Conservation (phyloP, 805 yeast species). For the Ogataea paradorogensis region DNA sequence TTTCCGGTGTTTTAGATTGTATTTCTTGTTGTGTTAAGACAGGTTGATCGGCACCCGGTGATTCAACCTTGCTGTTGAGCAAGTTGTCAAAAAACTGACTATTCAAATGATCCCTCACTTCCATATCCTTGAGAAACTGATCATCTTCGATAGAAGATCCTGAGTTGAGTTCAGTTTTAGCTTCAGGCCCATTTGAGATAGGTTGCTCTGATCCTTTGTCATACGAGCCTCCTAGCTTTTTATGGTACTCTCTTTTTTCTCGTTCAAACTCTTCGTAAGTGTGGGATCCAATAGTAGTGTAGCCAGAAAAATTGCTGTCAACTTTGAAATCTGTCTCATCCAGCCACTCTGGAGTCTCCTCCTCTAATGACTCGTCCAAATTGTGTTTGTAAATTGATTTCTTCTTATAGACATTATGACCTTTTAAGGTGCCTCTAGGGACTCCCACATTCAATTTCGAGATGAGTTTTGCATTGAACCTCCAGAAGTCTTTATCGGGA, state of each 20-base stretch:
- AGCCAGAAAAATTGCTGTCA: slow-evolving; percentile 28
- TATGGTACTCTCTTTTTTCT: slow-evolving; percentile 26
- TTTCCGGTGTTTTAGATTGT: slow-evolving; percentile 11
- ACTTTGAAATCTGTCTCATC: slow-evolving; percentile 33
- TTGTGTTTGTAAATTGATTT: slow-evolving; percentile 1
- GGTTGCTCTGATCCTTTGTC: slow-evolving; percentile 4
- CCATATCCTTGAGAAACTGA: slow-evolving; percentile 19
- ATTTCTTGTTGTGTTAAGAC: neutral
- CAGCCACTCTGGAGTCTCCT: slow-evolving; percentile 31
- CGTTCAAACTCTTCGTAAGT: slow-evolving; percentile 31
- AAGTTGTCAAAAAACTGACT: slow-evolving; percentile 23
- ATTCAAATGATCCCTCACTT: slow-evolving; percentile 21
- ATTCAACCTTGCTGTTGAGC: slow-evolving; percentile 2
- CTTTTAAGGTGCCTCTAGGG: slow-evolving; percentile 1
- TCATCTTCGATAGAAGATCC: slow-evolving; percentile 13
- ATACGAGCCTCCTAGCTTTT: slow-evolving; percentile 16
- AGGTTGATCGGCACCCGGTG: neutral
- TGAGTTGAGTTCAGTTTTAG: neutral
- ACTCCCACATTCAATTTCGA: slow-evolving; percentile 1
- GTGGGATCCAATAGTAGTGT: slow-evolving; percentile 24
- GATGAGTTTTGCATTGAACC: slow-evolving; percentile 20
- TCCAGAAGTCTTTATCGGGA: slow-evolving; percentile 26
- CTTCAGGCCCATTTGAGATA: neutral
- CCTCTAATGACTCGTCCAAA: slow-evolving; percentile 15
- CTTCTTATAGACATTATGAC: slow-evolving; percentile 7